Percentiles rank a stretch among this genome's conserved stretches.
These are phyloP conservation scores for Aspergillus sojae DNA, from an alignment of 2,329 filamentous ascomycete species.

Conservation along the genomic window DNA sequence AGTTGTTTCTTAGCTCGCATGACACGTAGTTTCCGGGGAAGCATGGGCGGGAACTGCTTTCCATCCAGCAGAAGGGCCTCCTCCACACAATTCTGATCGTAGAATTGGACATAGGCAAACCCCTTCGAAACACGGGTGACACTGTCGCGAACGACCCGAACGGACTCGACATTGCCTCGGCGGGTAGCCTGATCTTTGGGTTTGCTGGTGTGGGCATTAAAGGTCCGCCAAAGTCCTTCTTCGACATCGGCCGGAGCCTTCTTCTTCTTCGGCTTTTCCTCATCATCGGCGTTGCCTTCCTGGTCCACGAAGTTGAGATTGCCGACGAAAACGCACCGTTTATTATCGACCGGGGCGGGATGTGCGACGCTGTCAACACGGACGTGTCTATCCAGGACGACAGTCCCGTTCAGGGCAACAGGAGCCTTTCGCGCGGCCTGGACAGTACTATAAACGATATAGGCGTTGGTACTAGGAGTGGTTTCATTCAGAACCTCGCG, in stretches of 20 bases:
- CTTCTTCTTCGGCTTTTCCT: slow-evolving; percentile 70
- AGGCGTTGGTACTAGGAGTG: slow-evolving; percentile 90
- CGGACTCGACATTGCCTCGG: slow-evolving; percentile 84
- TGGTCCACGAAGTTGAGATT: slow-evolving; percentile 97
- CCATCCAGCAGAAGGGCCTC: slow-evolving; percentile 84
- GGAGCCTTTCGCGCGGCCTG: slow-evolving; percentile 76
- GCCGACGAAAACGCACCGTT: slow-evolving; percentile 91
- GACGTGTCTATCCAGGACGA: slow-evolving; percentile 83
- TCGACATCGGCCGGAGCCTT: slow-evolving; percentile 80
- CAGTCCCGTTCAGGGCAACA: slow-evolving; percentile 76
- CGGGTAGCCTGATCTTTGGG: slow-evolving; percentile 43
- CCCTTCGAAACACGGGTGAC: slow-evolving; percentile 94
- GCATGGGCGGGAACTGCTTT: slow-evolving; percentile 91
- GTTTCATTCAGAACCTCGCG: slow-evolving; percentile 89
- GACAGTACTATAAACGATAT: slow-evolving; percentile 80
- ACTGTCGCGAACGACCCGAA: slow-evolving; percentile 86
- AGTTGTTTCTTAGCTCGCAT: slow-evolving; percentile 75
- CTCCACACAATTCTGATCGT: slow-evolving; percentile 85
- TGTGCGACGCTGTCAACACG: slow-evolving; percentile 90
- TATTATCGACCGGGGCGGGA: slow-evolving; percentile 78
- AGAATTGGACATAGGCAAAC: slow-evolving; percentile 96
- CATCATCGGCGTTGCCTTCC: slow-evolving; percentile 67
- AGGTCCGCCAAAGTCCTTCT: slow-evolving; percentile 66
- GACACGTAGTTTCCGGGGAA: slow-evolving; percentile 86
- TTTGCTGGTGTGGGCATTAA: slow-evolving; percentile 39